Conservation (phyloP, 1,139 yeast species). For the Candida sp. region DNA sequence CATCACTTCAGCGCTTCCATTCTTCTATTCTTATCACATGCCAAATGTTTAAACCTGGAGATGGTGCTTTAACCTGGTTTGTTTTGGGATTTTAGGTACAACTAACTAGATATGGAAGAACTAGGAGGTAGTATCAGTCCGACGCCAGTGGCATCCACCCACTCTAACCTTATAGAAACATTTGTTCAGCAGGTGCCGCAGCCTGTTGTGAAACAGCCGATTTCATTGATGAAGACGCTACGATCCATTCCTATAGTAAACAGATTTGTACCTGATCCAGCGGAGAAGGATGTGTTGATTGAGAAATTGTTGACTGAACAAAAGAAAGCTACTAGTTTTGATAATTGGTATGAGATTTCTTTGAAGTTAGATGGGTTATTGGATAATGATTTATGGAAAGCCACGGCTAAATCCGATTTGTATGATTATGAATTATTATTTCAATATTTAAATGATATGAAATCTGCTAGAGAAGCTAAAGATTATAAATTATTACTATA, state of each 20-base stretch:
- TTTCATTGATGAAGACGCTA: constrained; percentile 4
- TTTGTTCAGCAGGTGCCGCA: constrained; percentile 1
- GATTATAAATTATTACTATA: constrained; percentile 66
- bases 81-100: too few relatives aligned
- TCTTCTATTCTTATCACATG: background rate
- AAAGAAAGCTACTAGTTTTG: constrained; percentile 60
- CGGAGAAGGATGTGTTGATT: constrained; percentile 24
- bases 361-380: constrained; percentile 59
- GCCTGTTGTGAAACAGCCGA: background rate
- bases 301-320: constrained; percentile 43
- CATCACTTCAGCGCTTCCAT: background rate
- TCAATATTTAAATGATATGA: constrained; percentile 53
- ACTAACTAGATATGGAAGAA: background rate
- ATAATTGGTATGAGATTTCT: constrained; percentile 68
- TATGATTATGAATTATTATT: constrained; percentile 71
- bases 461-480: constrained; percentile 51
- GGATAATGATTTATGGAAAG: constrained; percentile 71
- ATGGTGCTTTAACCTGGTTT: too few relatives aligned
- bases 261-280: constrained; percentile 21
- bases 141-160: background rate
- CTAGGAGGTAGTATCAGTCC: constrained; percentile 1
- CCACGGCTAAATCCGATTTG: constrained; percentile 52
- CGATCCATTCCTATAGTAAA: constrained; percentile 25
- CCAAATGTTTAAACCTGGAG: background rate
- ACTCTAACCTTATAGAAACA: constrained; percentile 1